Evolutionary conservation across 179 eudicot species (phyloP).

Genomic region (Camellia oleifera): DNA sequence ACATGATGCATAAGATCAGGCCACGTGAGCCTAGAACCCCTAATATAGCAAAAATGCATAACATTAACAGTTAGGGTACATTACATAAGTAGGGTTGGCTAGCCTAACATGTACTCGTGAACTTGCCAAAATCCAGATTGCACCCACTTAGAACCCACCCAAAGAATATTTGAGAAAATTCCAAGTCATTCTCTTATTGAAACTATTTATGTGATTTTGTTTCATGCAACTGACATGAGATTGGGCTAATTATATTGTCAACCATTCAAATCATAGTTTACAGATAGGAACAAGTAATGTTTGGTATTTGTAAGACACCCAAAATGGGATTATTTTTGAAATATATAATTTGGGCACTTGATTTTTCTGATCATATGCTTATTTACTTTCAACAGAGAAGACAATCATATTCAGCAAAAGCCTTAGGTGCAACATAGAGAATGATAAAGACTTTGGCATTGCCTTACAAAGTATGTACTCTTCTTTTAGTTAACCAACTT

Average conservation of each 20-base stretch:
- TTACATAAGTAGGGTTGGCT: too few relatives aligned
- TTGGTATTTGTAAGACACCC: neutral
- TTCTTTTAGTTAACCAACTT: neutral
- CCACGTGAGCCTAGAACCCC: too few relatives aligned
- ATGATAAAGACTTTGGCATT: slow-evolving; percentile 25
- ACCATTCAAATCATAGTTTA: neutral
- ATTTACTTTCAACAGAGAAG: slow-evolving; percentile 14
- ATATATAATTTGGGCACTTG: neutral
- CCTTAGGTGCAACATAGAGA: neutral
- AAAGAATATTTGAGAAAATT: neutral
- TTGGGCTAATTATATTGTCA: neutral
- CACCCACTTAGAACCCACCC: too few relatives aligned
- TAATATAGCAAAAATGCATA: too few relatives aligned
- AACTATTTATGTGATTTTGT: neutral
- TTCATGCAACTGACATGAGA: neutral
- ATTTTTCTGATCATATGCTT: neutral
- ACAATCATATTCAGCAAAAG: neutral
- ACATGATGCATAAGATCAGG: too few relatives aligned
- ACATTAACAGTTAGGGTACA: too few relatives aligned
- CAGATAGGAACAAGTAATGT: neutral
- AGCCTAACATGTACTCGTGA: too few relatives aligned
- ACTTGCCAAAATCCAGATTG: too few relatives aligned
- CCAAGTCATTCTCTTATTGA: neutral
- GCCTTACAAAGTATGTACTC: slow-evolving; percentile 18
- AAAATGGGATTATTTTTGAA: neutral